A percentile compares a stretch with the other conserved stretches of the same genome.
Conservation (phyloP, 1,284 basidiomycete species). For the Albatrellus sp. region DNA sequence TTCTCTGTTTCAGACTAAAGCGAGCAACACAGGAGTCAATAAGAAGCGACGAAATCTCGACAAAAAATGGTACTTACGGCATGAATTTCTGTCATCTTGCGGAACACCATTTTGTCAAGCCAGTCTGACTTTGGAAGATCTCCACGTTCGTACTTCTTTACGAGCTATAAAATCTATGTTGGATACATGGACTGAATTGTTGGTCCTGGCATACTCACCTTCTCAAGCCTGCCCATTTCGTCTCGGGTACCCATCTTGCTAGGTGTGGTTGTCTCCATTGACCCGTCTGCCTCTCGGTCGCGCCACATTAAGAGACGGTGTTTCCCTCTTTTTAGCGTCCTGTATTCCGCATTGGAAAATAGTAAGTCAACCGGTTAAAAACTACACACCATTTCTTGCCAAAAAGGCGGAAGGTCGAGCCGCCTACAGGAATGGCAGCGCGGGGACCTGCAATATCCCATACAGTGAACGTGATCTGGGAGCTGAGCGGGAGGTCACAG, state of each 20-base stretch:
- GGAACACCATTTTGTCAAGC: slow-evolving; percentile 88
- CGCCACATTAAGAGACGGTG: slow-evolving; percentile 83
- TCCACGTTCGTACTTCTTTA: slow-evolving; percentile 93
- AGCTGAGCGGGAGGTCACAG: slow-evolving; percentile 77
- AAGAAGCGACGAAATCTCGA: background rate
- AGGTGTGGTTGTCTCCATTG: slow-evolving; percentile 71
- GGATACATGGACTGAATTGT: background rate
- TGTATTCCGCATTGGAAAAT: slow-evolving; percentile 17
- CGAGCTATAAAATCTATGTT: slow-evolving; percentile 38
- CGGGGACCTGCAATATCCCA: slow-evolving; percentile 86
- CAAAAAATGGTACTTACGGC: slow-evolving; percentile 37
- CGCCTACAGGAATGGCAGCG: slow-evolving; percentile 70
- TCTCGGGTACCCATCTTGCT: slow-evolving; percentile 73
- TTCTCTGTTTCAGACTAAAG: slow-evolving; percentile 73
- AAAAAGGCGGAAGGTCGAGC: slow-evolving; percentile 83
- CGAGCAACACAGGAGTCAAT: slow-evolving; percentile 1
- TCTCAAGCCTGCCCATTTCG: slow-evolving; percentile 91
- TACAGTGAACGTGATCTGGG: slow-evolving; percentile 88
- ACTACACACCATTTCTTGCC: slow-evolving; percentile 75
- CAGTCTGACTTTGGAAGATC: slow-evolving; percentile 93
- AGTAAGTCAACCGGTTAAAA: background rate
- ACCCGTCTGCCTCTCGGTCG: slow-evolving; percentile 76
- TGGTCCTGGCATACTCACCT: slow-evolving; percentile 34
- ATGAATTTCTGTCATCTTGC: slow-evolving; percentile 90
- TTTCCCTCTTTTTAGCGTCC: slow-evolving; percentile 84